These are phyloP conservation scores for Camellia granthamiana DNA, from an alignment of 148 eudicot genomes.

Conservation along the genomic window DNA sequence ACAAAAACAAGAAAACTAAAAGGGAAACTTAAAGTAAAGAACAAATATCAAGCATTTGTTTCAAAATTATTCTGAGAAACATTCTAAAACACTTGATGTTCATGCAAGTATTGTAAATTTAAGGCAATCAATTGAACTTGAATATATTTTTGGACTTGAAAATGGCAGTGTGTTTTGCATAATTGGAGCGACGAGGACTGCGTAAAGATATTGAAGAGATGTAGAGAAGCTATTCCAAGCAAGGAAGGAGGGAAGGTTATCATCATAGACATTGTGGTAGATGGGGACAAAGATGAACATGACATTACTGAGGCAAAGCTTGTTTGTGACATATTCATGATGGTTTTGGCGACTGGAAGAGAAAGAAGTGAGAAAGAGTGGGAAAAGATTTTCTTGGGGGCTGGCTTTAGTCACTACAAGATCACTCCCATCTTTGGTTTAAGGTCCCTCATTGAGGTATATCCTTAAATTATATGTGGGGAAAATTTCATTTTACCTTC, in stretches of 20 bases:
- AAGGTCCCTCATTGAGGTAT: too few relatives aligned
- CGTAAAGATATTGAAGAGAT: conserved; percentile 5
- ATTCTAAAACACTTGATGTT: too few relatives aligned
- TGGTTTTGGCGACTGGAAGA: background rate
- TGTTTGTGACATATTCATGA: background rate
- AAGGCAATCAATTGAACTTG: too few relatives aligned
- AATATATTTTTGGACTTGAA: too few relatives aligned
- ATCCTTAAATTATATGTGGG: background rate
- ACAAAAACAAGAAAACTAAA: too few relatives aligned
- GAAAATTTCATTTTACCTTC: background rate
- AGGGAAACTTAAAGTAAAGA: too few relatives aligned
- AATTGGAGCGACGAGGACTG: conserved; percentile 4
- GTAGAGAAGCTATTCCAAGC: background rate
- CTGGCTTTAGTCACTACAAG: conserved; percentile 7
- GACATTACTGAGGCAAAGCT: background rate
- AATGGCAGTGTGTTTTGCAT: background rate
- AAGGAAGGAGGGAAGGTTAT: conserved; percentile 5
- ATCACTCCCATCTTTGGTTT: background rate
- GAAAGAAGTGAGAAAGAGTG: conserved; percentile 11
- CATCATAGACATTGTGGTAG: conserved; percentile 9
- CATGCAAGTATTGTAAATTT: too few relatives aligned
- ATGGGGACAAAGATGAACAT: background rate
- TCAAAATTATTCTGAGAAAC: too few relatives aligned
- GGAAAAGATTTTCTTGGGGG: background rate
- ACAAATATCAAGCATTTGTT: too few relatives aligned